Evolutionary conservation across 1,139 yeast species (phyloP), one percentile per base, ranked within the genome.

Genomic region (Suhomyces bribrorum): DNA sequence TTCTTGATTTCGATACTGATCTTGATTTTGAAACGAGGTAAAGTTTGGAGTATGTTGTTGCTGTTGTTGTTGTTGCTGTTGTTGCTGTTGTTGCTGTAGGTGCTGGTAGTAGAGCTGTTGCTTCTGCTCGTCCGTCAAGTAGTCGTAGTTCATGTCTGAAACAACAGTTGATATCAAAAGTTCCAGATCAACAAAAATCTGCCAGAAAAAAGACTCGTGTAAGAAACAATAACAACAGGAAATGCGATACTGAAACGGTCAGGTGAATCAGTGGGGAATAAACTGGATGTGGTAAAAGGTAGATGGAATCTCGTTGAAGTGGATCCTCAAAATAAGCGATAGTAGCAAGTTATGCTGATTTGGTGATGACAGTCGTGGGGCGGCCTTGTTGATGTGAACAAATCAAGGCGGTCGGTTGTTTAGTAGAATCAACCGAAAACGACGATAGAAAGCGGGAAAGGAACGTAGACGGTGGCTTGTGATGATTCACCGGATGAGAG

Each of bases 101-200:
- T 55, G 61, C 41, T 54, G 57, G 35, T 47, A 48, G 42, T 59
- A 62, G 34, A 60, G 62, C 50, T 59, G 66, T 40, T 61, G 66
- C 53, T 62, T 64, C 51, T 64, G 67, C 40, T 62, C 64, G 23
- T 63, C 66, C 12, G 64, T 52, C 29, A 63, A 52, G 34, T 59
- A 54, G 38, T 62, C 67, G 50, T 56, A 64, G 42, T 64, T 57
- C 69, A 64, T 64, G 36, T 36, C 30, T 20, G 23, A 20, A 8
- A 8, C 5, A 20, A 20, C 23, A 8, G 23, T 8, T 20, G 23
- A 20, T 20, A 20, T 8, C 8, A 8, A 20, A 20, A n/a, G 8
- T 20, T 20, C 23, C 23, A 20, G 23, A 20, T 20, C 23, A 20
- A 20, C 23, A 20, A 20, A 20, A 20, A 8, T 20, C 23, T 20